Base-by-base conservation (phyloP, 345 rosid genomes). In the Eucalyptus cloeziana region DNA sequence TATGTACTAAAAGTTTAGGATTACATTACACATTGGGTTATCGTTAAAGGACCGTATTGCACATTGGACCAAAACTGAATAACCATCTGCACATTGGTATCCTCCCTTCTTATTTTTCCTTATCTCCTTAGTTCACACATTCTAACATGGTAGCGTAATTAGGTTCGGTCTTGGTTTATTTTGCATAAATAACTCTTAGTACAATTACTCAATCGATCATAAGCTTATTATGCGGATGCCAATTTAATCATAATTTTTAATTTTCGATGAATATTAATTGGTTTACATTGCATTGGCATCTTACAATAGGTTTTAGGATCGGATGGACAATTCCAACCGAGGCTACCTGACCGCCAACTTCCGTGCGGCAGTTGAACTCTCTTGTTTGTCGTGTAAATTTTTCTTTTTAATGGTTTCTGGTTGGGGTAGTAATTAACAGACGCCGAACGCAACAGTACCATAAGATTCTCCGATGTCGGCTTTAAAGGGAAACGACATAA, bases 171-270 rank as follows among this genome's bases (percentile, higher is more conserved):
- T 8, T 15, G 7, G 0, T 64, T 64, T 14, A 64, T 13, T 64
- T 64, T 10, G 0, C 1, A n/a, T 1, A 64, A 4, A 5, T 6
- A 7, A 14, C 10, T 64, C 22, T 15, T 1, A 0, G 0, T 8
- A 64, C 8, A 64, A 64, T 64, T 14, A 64, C 10, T 8, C 1
- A 15, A 64, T 64, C 1, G 1, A 0, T 8, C 67, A 3, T 60
- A 27, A 60, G 1, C 4, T 12, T 12, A 60, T 60, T 2, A 27
- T 6, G 67, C 1, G 2, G 1, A n/a, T 64, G 9, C 2, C 11
- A 8, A n/a, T n/a, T 15, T 7, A n/a, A 3, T n/a, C 37, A 7
- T n/a, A 15, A 2, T n/a, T 7, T 15, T 8, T n/a, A 3, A 14
- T n/a, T 64, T n/a, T 31, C 3, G 1, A 8, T 1, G 1, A n/a